These are phyloP conservation scores for Neonectria neomacrospora DNA, from an alignment of 2,329 filamentous ascomycete genomes.

Conservation along the genomic window DNA sequence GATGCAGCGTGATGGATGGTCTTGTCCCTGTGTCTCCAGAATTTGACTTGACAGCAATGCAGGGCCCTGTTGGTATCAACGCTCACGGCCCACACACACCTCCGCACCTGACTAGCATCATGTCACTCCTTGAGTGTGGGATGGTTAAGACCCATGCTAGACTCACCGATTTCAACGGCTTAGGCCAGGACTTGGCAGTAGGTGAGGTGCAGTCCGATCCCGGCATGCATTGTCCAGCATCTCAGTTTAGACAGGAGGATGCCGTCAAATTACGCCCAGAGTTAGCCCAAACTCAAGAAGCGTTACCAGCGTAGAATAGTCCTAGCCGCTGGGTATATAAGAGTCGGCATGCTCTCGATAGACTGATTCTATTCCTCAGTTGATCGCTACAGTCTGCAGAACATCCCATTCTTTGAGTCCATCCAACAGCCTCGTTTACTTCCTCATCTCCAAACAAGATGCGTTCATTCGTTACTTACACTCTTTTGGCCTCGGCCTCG, in stretches of 20 bases:
- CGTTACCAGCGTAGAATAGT: background rate
- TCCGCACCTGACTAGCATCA: background rate
- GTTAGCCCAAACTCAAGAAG: background rate
- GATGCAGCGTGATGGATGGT: background rate
- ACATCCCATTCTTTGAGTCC: background rate
- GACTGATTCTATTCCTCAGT: background rate
- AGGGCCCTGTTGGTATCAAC: background rate
- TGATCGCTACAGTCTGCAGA: background rate
- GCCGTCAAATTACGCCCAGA: background rate
- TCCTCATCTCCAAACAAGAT: slow-evolving; percentile 25
- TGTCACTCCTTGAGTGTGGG: background rate
- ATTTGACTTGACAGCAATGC: slow-evolving; percentile 24
- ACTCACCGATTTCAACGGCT: slow-evolving; percentile 1
- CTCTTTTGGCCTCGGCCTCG: slow-evolving; percentile 37
- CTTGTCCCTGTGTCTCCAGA: background rate
- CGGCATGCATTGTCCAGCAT: background rate
- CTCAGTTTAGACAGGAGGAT: background rate
- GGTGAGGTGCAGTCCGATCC: background rate
- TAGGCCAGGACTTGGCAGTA: background rate
- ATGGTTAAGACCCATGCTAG: background rate
- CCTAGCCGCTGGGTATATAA: slow-evolving; percentile 1
- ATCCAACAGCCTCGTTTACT: background rate
- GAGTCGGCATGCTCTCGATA: background rate
- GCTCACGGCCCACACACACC: background rate
- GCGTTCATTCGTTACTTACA: slow-evolving; percentile 31